Evolutionary conservation across 176 grass and related monocot species (phyloP), one percentile per base, ranked within the genome.

Genomic region (Avena sativa): DNA sequence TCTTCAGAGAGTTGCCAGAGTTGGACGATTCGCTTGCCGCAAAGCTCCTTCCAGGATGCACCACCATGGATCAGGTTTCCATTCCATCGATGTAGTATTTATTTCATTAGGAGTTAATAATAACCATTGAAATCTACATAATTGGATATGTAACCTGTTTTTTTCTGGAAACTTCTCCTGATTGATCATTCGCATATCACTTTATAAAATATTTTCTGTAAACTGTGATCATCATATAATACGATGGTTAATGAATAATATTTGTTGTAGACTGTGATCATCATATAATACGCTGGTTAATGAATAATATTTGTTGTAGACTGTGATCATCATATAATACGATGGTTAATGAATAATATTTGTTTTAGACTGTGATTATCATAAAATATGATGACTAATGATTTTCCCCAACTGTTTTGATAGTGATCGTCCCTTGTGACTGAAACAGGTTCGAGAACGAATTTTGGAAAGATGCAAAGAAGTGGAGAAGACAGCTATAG

Each of bases 401-500:
- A 30, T 51, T 76, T n/a, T 78, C 82, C 50, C 9, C 19, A 10
- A 40, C 40, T 51, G 11, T 76, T 71, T 28, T 51, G 19, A 51
- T 77, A 71, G 46, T 5, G 14, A 66, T 63, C 3, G 51, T 26
- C 73, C 59, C 19, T 73, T 69, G 19, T 92, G 60, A 46, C 14
- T 52, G 65, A 16, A 59, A 85, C 83, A 99, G 94, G 94, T 96
- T 72, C 84, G 25, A 79, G 90, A 96, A 90, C 50, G 81, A 83
- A 99, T 99, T 91, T 75, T 99, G 80, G 75, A 99, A 84, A 91
- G 92, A 94, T 94, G 89, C 79, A 94, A 74, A 90, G 90, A 96
- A 89, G 83, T 96, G 47, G 97, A 99, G 90, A 89, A 96, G 86
- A 96, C 80, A 17, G 97, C 97, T n/a, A 94, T 98, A 80, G 97